phyloP scores from a whole-genome alignment of 306 rosid genomes.

The Luffa acutangula region DNA sequence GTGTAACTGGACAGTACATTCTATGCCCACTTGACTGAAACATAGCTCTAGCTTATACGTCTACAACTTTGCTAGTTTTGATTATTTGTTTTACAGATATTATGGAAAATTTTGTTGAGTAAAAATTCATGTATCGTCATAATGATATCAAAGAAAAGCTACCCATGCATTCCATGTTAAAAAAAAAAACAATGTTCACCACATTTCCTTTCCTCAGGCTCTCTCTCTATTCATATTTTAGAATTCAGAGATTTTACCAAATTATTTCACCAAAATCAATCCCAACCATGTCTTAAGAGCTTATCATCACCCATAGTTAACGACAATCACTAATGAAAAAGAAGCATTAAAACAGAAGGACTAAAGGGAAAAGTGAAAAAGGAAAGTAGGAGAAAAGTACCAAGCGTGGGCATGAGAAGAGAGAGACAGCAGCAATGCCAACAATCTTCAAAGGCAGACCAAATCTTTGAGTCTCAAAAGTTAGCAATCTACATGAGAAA shows the following conservation, averaged over 20 bases:
- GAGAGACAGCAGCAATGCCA: constrained; percentile 43
- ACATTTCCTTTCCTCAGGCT: background rate
- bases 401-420: constrained; percentile 69
- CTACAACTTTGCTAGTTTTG: background rate
- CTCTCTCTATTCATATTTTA: background rate
- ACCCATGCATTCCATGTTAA: background rate
- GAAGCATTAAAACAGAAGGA: no score
- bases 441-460: constrained; percentile 69
- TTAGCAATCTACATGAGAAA: background rate
- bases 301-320: no score
- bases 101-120: background rate
- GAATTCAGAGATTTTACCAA: background rate
- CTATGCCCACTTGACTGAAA: background rate
- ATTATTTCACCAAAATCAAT: no score
- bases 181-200: no score
- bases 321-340: no score
- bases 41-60: constrained; percentile 4
- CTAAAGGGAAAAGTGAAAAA: no score
- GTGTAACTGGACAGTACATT: background rate
- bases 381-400: constrained; percentile 25
- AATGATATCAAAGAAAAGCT: background rate
- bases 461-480: no score
- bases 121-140: background rate
- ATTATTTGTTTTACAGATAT: background rate
- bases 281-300: no score